Evolutionary conservation across 179 eudicot species (phyloP).

Genomic region (Camellia oleifera): DNA sequence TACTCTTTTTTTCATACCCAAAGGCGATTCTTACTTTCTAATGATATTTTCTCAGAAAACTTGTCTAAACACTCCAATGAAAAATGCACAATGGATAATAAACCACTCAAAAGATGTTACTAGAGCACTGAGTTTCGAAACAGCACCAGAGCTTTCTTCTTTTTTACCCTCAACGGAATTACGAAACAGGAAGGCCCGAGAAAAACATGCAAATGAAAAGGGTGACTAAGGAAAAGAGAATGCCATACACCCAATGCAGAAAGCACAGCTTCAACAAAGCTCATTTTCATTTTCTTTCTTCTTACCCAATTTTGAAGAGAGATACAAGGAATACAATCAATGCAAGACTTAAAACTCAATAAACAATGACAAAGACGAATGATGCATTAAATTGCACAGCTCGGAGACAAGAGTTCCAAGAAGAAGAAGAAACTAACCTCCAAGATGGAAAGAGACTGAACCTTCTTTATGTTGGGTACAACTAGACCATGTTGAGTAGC

Average conservation of each 20-base stretch:
- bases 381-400: not conserved
- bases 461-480: conserved; percentile 91
- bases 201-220: not conserved
- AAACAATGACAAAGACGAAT: not conserved
- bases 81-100: not conserved
- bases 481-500: conserved; percentile 91
- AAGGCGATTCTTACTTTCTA: not conserved
- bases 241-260: not conserved
- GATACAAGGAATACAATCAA: not conserved
- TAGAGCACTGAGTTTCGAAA: not conserved
- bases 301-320: not conserved
- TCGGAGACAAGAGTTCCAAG: not conserved
- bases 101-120: not conserved
- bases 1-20: not conserved
- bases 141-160: not conserved
- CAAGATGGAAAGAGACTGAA: conserved; percentile 76
- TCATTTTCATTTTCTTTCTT: not conserved
- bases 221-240: not conserved
- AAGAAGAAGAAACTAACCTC: conserved; percentile 51
- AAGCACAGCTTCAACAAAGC: conserved; percentile 2
- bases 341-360: not conserved
- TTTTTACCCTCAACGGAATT: not conserved
- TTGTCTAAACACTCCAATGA: not conserved
- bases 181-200: not conserved
- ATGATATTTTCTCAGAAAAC: not conserved